Evolutionary conservation across 257 asterid genomes (phyloP).

Genomic region (Ilex asprella): DNA sequence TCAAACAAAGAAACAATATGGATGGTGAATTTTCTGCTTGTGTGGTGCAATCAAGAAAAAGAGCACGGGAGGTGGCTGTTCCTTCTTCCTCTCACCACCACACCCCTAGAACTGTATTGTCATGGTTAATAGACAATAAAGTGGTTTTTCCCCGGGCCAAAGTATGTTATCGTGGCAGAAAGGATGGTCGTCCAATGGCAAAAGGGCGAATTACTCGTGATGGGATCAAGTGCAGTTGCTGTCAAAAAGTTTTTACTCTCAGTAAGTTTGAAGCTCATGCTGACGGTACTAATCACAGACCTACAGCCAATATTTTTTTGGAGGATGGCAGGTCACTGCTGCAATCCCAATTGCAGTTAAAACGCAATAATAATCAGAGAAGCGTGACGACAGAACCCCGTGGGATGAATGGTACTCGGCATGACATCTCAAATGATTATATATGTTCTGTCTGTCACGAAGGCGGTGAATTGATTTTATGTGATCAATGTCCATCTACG

Average conservation of each 20-base stretch:
- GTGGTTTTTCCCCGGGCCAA: constrained; percentile 57
- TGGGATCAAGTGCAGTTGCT: constrained; percentile 83
- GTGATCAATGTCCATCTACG: constrained; percentile 91
- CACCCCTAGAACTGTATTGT: constrained; percentile 56
- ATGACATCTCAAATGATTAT: constrained; percentile 39
- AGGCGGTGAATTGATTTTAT: constrained; percentile 78
- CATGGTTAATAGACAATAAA: constrained; percentile 72
- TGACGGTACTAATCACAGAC: constrained; percentile 47
- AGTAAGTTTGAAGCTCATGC: constrained; percentile 73
- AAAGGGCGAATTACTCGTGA: constrained; percentile 78
- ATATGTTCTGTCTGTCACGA: constrained; percentile 77
- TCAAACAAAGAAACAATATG: neutral
- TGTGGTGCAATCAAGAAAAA: constrained; percentile 43
- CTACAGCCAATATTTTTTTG: constrained; percentile 58
- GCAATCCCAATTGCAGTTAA: constrained; percentile 58
- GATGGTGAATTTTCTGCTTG: constrained; percentile 23
- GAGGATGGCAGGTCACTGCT: constrained; percentile 76
- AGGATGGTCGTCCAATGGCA: constrained; percentile 23
- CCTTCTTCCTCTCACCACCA: constrained; percentile 38
- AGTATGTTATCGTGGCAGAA: constrained; percentile 47
- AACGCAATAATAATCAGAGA: constrained; percentile 12
- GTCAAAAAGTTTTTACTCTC: constrained; percentile 45
- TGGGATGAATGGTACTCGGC: constrained; percentile 17
- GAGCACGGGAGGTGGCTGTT: constrained; percentile 29
- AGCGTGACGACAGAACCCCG: constrained; percentile 21